Conservation (phyloP, 306 rosid genomes). For the Vigna hirtella region DNA sequence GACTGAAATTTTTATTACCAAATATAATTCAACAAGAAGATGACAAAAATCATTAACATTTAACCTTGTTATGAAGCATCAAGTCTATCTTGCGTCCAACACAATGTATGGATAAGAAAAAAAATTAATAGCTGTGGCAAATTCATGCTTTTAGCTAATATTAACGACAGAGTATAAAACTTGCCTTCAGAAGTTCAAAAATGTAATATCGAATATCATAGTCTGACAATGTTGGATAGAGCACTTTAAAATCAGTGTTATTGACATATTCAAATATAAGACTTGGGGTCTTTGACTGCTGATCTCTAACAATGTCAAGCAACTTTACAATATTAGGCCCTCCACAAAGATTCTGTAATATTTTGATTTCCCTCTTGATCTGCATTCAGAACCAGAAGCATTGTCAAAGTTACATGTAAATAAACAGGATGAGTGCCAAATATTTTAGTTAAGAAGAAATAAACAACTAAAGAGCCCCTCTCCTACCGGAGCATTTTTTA, state of each 20-base stretch:
- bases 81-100: background rate
- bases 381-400: constrained; percentile 50
- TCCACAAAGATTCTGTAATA: constrained; percentile 92
- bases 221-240: constrained; percentile 85
- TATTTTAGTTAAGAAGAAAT: constrained; percentile 7
- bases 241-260: constrained; percentile 92
- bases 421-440: background rate
- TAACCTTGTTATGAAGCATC: constrained; percentile 26
- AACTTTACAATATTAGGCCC: constrained; percentile 91
- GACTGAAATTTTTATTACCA: background rate
- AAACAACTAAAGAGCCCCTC: background rate
- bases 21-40: constrained; percentile 29
- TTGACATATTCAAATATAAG: constrained; percentile 87
- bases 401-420: background rate
- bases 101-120: background rate
- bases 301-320: constrained; percentile 95
- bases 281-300: constrained; percentile 96
- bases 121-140: background rate
- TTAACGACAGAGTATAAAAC: constrained; percentile 36
- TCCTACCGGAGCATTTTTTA: background rate
- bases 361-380: constrained; percentile 97
- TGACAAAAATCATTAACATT: constrained; percentile 19
- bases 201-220: constrained; percentile 82
- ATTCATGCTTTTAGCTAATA: background rate
- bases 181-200: constrained; percentile 86